These are phyloP conservation scores for Acorus calamus DNA, from an alignment of 106 monocot species.

Conservation along the genomic window DNA sequence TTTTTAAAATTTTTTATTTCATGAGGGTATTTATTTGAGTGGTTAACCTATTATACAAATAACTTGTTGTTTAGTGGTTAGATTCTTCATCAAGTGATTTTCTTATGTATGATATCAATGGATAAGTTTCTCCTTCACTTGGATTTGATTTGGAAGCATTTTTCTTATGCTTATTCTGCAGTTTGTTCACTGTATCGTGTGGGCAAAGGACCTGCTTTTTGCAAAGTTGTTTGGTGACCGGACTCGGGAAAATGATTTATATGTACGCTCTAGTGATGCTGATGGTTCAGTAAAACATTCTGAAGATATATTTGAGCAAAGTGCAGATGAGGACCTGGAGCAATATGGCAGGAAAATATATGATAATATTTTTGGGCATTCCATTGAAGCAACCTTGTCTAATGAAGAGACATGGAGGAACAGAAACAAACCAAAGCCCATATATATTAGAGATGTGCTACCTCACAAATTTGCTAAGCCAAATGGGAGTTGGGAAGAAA, in stretches of 20 bases:
- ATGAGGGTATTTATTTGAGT: too few relatives aligned
- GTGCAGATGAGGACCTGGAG: constrained; percentile 42
- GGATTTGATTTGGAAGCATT: neutral
- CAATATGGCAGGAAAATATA: constrained; percentile 82
- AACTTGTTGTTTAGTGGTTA: too few relatives aligned
- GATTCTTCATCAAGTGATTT: too few relatives aligned
- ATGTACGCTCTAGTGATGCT: constrained; percentile 49
- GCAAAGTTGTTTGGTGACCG: constrained; percentile 95
- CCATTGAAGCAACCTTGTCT: constrained; percentile 66
- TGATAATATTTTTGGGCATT: constrained; percentile 96
- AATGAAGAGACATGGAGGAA: constrained; percentile 97
- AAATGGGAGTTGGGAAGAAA: constrained; percentile 43
- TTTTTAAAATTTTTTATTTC: too few relatives aligned
- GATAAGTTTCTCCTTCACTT: too few relatives aligned
- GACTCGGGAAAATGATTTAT: constrained; percentile 84
- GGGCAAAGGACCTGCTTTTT: constrained; percentile 99
- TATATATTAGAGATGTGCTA: constrained; percentile 58
- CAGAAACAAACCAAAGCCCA: constrained; percentile 60
- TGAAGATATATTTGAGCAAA: constrained; percentile 64
- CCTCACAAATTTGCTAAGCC: constrained; percentile 18
- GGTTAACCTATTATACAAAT: too few relatives aligned
- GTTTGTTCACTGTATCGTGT: constrained; percentile 98
- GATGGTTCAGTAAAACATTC: constrained; percentile 25
- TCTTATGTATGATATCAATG: too few relatives aligned
- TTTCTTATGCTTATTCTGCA: constrained; percentile 21